A percentile compares a stretch with the other conserved stretches of the same genome.
phyloP scores from a whole-genome alignment of 1,284 basidiomycete species.

The Puccinia sorghi region DNA sequence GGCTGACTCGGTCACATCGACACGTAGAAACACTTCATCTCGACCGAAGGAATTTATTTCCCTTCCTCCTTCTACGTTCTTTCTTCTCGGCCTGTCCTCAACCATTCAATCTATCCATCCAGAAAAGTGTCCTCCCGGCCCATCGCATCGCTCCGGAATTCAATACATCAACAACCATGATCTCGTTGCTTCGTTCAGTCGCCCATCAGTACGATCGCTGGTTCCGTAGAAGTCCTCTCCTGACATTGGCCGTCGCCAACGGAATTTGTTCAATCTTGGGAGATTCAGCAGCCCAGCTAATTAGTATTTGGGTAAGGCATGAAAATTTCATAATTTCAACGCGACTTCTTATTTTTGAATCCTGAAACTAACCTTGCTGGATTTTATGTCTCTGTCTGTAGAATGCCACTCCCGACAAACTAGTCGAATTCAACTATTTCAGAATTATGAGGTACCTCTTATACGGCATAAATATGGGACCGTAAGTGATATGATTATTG shows the following conservation, averaged over 20 bases:
- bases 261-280: constrained; percentile 32
- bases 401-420: constrained; percentile 1
- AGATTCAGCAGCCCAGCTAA: constrained; percentile 33
- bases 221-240: constrained; percentile 33
- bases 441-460: constrained; percentile 33
- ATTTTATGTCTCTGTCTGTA: background rate
- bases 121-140: background rate
- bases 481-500: constrained; percentile 36
- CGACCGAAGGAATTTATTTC: background rate
- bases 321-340: background rate
- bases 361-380: background rate
- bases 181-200: constrained; percentile 25
- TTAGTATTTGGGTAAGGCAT: constrained; percentile 17
- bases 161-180: constrained; percentile 25
- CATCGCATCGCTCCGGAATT: background rate
- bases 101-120: background rate
- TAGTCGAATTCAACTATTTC: constrained; percentile 15
- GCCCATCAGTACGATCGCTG: constrained; percentile 36
- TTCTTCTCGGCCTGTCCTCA: background rate
- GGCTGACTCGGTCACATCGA: background rate
- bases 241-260: constrained; percentile 32
- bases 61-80: background rate
- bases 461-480: constrained; percentile 44
- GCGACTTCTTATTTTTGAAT: background rate
- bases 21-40: background rate